Percentiles rank a stretch among this genome's conserved stretches.
phyloP scores from a whole-genome alignment of 1,284 basidiomycete species.

The Peniophora sp. region DNA sequence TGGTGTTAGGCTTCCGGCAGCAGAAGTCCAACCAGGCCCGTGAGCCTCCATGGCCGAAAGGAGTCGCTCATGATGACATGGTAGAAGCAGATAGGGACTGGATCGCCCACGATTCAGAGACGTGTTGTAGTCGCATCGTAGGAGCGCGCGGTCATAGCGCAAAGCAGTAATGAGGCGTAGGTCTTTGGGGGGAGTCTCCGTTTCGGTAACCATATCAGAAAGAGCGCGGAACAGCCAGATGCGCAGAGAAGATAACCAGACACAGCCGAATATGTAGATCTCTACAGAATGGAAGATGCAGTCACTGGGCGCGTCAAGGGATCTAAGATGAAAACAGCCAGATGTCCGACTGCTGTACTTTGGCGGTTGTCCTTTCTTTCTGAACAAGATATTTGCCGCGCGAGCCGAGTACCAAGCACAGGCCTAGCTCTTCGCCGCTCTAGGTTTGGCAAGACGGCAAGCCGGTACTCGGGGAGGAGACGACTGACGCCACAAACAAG shows the following conservation, averaged over 20 bases:
- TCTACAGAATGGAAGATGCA: neutral
- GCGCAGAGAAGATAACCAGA: no score
- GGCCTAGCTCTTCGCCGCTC: no score
- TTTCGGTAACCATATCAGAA: neutral
- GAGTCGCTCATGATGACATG: conserved; percentile 52
- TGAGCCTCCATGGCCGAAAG: conserved; percentile 38
- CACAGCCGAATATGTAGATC: no score
- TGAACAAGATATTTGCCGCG: no score
- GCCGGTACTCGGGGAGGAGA: no score
- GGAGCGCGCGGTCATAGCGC: conserved; percentile 47
- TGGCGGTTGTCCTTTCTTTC: no score
- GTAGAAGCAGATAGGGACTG: conserved; percentile 51
- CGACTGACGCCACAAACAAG: no score
- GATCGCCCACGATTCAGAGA: conserved; percentile 32
- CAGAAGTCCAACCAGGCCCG: conserved; percentile 7
- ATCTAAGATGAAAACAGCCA: no score
- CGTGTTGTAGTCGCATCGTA: conserved; percentile 47
- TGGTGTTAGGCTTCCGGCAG: neutral
- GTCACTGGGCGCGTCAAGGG: neutral
- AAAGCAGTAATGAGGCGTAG: conserved; percentile 41
- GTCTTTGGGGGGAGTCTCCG: no score
- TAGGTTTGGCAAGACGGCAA: no score
- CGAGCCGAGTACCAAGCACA: no score
- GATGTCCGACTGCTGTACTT: no score
- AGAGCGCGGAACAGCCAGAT: neutral